Evolutionary conservation across 805 yeast genomes (phyloP).

Genomic region (Wickerhamomyces chaumierensis): DNA sequence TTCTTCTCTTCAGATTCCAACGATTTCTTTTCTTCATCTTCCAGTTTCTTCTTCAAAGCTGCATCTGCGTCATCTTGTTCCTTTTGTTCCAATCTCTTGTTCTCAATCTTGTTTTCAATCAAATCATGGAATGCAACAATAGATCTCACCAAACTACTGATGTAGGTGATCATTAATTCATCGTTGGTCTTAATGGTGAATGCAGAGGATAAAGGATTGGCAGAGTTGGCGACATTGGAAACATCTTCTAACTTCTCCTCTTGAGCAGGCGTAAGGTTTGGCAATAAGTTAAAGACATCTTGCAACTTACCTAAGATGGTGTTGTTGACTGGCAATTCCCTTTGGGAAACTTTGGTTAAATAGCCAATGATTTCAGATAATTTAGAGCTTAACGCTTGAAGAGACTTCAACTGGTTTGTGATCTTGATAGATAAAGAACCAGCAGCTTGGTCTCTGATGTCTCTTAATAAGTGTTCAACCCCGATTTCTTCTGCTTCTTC

Average conservation of each 20-base stretch:
- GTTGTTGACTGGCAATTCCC: constrained; percentile 79
- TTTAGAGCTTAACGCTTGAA: constrained; percentile 75
- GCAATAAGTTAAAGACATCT: constrained; percentile 87
- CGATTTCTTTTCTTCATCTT: constrained; percentile 4
- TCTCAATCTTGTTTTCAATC: constrained; percentile 90
- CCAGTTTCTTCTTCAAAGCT: constrained; percentile 1
- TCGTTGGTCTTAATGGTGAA: constrained; percentile 91
- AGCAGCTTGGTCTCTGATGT: constrained; percentile 92
- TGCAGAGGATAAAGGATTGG: constrained; percentile 58
- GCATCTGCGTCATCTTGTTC: constrained; percentile 4
- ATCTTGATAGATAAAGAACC: constrained; percentile 81
- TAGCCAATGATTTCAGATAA: constrained; percentile 69
- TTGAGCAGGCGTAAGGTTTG: constrained; percentile 42
- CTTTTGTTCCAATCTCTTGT: constrained; percentile 37
- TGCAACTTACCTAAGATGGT: constrained; percentile 85
- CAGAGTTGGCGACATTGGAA: constrained; percentile 19
- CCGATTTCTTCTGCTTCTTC: constrained; percentile 99
- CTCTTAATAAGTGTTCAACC: constrained; percentile 90
- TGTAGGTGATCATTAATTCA: constrained; percentile 87
- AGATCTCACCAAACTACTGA: constrained; percentile 82
- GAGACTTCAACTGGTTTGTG: constrained; percentile 80
- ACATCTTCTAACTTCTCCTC: constrained; percentile 20
- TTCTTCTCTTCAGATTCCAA: constrained; percentile 2
- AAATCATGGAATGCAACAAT: constrained; percentile 94
- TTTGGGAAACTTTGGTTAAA: constrained; percentile 59